phyloP scores from a whole-genome alignment of 202 grass and related monocot genomes.

The Carex arenaria region DNA sequence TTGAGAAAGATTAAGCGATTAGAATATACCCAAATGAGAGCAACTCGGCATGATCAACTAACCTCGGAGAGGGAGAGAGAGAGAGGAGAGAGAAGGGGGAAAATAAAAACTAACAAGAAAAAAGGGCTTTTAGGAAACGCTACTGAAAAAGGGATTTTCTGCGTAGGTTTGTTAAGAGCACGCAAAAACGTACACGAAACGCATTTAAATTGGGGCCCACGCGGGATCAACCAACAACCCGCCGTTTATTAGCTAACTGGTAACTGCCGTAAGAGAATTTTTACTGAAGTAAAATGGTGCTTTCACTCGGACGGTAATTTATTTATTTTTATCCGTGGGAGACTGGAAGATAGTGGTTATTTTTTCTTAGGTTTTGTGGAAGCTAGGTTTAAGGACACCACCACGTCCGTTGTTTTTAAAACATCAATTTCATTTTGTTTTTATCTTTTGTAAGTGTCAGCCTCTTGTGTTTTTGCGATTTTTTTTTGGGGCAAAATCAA shows the following conservation, averaged over 20 bases:
- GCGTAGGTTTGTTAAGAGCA: slow-evolving; percentile 23
- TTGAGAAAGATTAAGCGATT: neutral
- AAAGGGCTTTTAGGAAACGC: slow-evolving; percentile 15
- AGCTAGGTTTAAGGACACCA: no score
- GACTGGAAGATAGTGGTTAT: neutral
- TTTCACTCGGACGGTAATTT: neutral
- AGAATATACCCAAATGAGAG: neutral
- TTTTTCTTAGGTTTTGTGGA: neutral
- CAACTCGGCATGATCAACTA: slow-evolving; percentile 12
- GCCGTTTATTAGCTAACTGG: neutral
- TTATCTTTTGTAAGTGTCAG: no score
- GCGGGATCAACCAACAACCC: neutral
- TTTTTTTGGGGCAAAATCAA: no score
- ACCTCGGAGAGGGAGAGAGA: neutral
- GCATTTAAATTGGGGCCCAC: slow-evolving; percentile 8
- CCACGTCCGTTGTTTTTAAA: no score
- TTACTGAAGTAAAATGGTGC: neutral
- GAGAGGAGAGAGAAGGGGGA: neutral
- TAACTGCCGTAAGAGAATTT: neutral
- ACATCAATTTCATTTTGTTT: no score
- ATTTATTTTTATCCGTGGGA: neutral
- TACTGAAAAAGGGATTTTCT: slow-evolving; percentile 4
- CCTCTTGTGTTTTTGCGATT: no score
- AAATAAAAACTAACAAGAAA: neutral
- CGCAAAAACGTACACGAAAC: slow-evolving; percentile 23